phyloP scores from a whole-genome alignment of 371 early-diverging fungal species.

The Parasitella parasitica region DNA sequence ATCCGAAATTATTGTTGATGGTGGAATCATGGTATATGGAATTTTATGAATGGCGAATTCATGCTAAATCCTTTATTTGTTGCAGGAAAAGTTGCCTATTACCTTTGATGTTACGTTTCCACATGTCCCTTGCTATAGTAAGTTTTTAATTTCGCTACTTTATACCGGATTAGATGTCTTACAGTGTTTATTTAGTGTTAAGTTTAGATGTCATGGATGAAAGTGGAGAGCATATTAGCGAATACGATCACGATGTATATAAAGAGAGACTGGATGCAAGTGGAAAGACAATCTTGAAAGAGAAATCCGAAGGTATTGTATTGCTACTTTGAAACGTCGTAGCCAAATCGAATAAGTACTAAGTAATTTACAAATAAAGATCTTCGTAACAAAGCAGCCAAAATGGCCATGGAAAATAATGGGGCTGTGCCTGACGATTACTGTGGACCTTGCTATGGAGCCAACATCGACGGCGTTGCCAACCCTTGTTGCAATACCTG shows the following conservation, averaged over 20 bases:
- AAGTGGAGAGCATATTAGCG: constrained; percentile 80
- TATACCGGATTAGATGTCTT: neutral
- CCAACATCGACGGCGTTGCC: constrained; percentile 43
- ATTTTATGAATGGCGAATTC: neutral
- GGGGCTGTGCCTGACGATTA: constrained; percentile 39
- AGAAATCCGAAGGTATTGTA: constrained; percentile 48
- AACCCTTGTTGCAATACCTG: constrained; percentile 92
- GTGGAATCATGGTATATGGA: constrained; percentile 58
- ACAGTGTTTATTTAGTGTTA: constrained; percentile 50
- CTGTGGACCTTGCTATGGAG: constrained; percentile 93
- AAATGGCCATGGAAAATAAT: constrained; percentile 9
- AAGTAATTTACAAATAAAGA: constrained; percentile 2
- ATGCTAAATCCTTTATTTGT: neutral
- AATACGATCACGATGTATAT: constrained; percentile 75
- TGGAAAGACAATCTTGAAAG: constrained; percentile 65
- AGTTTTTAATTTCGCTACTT: constrained; percentile 10
- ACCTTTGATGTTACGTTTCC: constrained; percentile 89
- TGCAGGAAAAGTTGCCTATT: constrained; percentile 79
- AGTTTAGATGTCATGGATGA: constrained; percentile 95
- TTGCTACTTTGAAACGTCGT: neutral
- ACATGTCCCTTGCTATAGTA: constrained; percentile 85
- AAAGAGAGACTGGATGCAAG: constrained; percentile 75
- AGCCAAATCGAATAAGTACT: neutral
- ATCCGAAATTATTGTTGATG: constrained; percentile 84
- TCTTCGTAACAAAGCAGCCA: constrained; percentile 19